Evolutionary conservation across 2,329 filamentous ascomycete genomes (phyloP).

Genomic region (Orbilia oligospora): DNA sequence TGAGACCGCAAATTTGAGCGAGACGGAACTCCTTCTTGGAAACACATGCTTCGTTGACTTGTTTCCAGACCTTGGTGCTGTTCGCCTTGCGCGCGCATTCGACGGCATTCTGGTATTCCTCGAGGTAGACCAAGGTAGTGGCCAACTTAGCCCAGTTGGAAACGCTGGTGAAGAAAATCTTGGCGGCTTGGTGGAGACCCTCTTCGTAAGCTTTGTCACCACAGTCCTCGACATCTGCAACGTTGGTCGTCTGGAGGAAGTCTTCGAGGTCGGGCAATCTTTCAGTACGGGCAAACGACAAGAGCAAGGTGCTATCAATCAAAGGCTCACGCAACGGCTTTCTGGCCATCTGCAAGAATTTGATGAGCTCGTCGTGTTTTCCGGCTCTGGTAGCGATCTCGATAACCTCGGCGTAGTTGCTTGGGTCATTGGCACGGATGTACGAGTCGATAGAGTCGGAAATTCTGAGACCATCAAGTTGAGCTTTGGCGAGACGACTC

Average conservation of each 20-base stretch:
- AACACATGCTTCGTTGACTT: conserved; percentile 96
- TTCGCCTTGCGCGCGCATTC: conserved; percentile 98
- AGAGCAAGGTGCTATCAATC: conserved; percentile 93
- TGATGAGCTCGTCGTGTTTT: conserved; percentile 97
- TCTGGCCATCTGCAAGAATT: conserved; percentile 95
- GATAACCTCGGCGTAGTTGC: conserved; percentile 95
- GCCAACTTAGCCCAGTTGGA: conserved; percentile 99
- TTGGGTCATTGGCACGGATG: conserved; percentile 92
- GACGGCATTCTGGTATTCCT: conserved; percentile 96
- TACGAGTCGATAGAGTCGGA: conserved; percentile 96
- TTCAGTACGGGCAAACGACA: conserved; percentile 91
- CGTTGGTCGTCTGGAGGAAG: conserved; percentile 92
- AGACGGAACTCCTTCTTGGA: conserved; percentile 99
- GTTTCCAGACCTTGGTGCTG: conserved; percentile 99
- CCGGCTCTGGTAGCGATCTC: conserved; percentile 94
- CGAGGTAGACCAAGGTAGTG: conserved; percentile 95
- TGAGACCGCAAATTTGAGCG: conserved; percentile 97
- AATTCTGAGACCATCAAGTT: conserved; percentile 93
- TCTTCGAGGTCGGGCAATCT: conserved; percentile 95
- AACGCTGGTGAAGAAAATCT: conserved; percentile 98
- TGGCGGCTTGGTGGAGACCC: conserved; percentile 93
- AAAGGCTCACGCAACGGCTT: conserved; percentile 95
- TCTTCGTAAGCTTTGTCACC: conserved; percentile 98
- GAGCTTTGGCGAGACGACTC: conserved; percentile 98
- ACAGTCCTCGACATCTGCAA: conserved; percentile 94